These are phyloP conservation scores for Pythium aphanidermatum DNA, from an alignment of 352 stramenopile genomes.

Conservation along the genomic window DNA sequence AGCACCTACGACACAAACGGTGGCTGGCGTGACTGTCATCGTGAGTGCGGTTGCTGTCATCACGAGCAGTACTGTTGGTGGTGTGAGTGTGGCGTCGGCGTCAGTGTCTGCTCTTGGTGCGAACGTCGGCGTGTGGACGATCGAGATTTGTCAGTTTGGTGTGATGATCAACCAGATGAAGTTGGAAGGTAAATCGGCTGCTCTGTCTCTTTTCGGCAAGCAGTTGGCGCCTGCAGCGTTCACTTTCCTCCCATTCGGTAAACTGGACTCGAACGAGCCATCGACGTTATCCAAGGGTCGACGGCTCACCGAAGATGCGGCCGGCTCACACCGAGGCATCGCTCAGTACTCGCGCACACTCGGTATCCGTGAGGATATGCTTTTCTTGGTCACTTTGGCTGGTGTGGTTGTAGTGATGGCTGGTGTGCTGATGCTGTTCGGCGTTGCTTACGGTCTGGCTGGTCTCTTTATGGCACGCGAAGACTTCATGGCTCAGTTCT, in stretches of 20 bases:
- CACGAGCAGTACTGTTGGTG: constrained; percentile 43
- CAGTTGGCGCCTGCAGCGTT: constrained; percentile 69
- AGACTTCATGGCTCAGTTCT: constrained; percentile 70
- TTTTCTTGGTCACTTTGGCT: constrained; percentile 74
- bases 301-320: constrained; percentile 26
- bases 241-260: constrained; percentile 72
- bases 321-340: constrained; percentile 37
- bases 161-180: constrained; percentile 76
- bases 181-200: constrained; percentile 63
- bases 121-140: constrained; percentile 61
- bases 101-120: constrained; percentile 46
- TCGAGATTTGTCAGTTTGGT: constrained; percentile 77
- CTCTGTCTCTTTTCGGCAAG: constrained; percentile 62
- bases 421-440: constrained; percentile 54
- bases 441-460: constrained; percentile 42
- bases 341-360: constrained; percentile 66
- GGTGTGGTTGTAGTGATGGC: constrained; percentile 71
- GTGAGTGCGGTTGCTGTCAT: constrained; percentile 67
- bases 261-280: constrained; percentile 29
- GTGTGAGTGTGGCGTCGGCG: constrained; percentile 33
- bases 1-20: constrained; percentile 55
- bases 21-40: constrained; percentile 63
- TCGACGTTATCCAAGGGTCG: constrained; percentile 18
- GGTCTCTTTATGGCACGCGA: constrained; percentile 64
- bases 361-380: constrained; percentile 71